A percentile compares a stretch with the other conserved stretches of the same genome.
Evolutionary conservation across 345 rosid genomes (phyloP).

Genomic region (Salix arbutifolia): DNA sequence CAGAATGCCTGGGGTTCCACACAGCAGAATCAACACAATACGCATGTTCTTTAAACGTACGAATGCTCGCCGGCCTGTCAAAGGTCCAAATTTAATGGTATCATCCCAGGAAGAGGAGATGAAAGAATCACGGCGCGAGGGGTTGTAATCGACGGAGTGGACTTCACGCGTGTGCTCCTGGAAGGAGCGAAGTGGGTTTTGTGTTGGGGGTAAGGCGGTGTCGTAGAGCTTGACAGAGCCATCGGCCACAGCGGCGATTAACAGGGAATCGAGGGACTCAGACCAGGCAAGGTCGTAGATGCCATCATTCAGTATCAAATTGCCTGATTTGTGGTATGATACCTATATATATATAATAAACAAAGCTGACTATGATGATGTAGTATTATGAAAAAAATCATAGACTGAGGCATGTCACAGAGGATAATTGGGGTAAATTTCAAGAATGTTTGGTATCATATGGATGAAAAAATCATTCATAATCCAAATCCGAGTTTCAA

Average conservation of each 20-base stretch:
- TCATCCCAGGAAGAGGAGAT: slow-evolving; percentile 91
- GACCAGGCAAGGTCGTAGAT: slow-evolving; percentile 91
- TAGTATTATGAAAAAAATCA: no score
- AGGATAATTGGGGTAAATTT: no score
- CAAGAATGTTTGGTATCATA: no score
- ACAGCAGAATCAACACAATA: slow-evolving; percentile 78
- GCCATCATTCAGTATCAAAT: slow-evolving; percentile 94
- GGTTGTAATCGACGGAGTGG: slow-evolving; percentile 74
- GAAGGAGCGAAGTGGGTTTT: slow-evolving; percentile 73
- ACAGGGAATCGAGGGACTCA: slow-evolving; percentile 86
- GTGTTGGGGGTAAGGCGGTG: slow-evolving; percentile 59
- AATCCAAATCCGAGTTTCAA: no score
- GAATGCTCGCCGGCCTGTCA: slow-evolving; percentile 75
- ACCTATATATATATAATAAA: no score
- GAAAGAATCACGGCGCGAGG: slow-evolving; percentile 91
- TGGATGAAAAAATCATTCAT: no score
- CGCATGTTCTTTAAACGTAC: slow-evolving; percentile 85
- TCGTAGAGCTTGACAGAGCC: slow-evolving; percentile 89
- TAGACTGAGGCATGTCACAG: no score
- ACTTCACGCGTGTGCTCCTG: slow-evolving; percentile 94
- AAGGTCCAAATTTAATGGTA: slow-evolving; percentile 86
- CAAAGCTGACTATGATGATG: no score
- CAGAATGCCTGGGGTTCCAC: slow-evolving; percentile 90
- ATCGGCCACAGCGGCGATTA: slow-evolving; percentile 74
- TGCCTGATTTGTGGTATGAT: no score